Evolutionary conservation across 345 rosid genomes (phyloP).

Genomic region (Bretschneidera sinensis): DNA sequence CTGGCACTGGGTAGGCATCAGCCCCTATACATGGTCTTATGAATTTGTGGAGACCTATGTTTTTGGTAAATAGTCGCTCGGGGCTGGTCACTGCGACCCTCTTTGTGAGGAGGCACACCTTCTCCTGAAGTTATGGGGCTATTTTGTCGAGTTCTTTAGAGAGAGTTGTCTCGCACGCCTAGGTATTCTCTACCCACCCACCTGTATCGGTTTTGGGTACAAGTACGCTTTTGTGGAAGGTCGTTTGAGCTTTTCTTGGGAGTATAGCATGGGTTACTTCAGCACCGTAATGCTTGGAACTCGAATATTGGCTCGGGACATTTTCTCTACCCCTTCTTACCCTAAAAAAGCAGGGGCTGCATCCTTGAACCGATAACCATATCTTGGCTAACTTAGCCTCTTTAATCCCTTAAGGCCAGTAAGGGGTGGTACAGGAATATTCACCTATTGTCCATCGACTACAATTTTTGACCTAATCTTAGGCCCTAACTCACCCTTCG

Average conservation of each 20-base stretch:
- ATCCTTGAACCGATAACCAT: slow-evolving; percentile 4
- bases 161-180: not conserved
- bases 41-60: no score
- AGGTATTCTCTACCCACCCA: not conserved
- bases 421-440: slow-evolving; percentile 10
- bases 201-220: slow-evolving; percentile 2
- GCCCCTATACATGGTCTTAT: not conserved
- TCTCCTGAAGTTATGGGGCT: not conserved
- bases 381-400: slow-evolving; percentile 7
- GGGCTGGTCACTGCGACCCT: not conserved
- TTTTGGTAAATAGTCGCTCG: not conserved
- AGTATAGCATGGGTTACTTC: slow-evolving; percentile 22
- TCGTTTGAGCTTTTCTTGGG: slow-evolving; percentile 20
- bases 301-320: no score
- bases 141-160: not conserved
- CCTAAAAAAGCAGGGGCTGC: not conserved
- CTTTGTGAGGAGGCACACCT: not conserved
- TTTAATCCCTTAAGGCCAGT: slow-evolving; percentile 9
- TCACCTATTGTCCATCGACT: slow-evolving; percentile 17
- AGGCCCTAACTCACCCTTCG: not conserved
- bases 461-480: not conserved
- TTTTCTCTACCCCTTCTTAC: not conserved
- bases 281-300: not conserved
- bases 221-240: slow-evolving; percentile 19
- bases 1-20: not conserved